These are phyloP conservation scores for Eimeria nieschulzi DNA, from an alignment of 169 alveolate species.

Conservation along the genomic window DNA sequence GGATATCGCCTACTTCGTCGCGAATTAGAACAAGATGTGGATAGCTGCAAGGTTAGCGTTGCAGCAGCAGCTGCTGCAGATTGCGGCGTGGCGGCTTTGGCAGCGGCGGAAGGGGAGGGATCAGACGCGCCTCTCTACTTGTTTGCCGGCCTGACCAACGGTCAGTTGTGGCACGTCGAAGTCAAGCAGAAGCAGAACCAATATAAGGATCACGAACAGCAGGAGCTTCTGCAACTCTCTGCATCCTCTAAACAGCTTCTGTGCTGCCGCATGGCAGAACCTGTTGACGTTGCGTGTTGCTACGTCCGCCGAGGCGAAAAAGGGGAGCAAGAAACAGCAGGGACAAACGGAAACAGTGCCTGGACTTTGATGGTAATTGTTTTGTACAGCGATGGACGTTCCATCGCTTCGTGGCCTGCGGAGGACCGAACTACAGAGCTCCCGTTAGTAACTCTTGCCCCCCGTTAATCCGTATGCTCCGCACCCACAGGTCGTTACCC, in stretches of 20 bases:
- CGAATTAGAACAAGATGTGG: background rate
- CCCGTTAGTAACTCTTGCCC: conserved; percentile 21
- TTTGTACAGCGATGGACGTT: conserved; percentile 58
- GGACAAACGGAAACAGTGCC: background rate
- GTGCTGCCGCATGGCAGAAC: conserved; percentile 64
- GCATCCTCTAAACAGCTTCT: conserved; percentile 49
- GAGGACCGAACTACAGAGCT: conserved; percentile 8
- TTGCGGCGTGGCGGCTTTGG: conserved; percentile 52
- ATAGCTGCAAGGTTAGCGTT: conserved; percentile 38
- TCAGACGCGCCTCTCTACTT: conserved; percentile 35
- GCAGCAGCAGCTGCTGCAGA: conserved; percentile 59
- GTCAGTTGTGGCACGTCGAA: conserved; percentile 49
- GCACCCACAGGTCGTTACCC: background rate
- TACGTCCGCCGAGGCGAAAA: background rate
- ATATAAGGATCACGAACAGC: background rate
- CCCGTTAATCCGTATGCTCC: background rate
- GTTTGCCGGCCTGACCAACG: conserved; percentile 52
- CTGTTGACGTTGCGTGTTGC: conserved; percentile 44
- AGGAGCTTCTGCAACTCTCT: background rate
- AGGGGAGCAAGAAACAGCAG: background rate
- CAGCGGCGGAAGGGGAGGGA: conserved; percentile 46
- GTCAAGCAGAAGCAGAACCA: conserved; percentile 41
- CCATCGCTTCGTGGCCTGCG: conserved; percentile 47
- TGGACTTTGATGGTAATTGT: conserved; percentile 33
- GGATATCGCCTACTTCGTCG: conserved; percentile 35